Evolutionary conservation across 129 eudicot species (phyloP).

Genomic region (Chrysanthemum lavandulifolium): DNA sequence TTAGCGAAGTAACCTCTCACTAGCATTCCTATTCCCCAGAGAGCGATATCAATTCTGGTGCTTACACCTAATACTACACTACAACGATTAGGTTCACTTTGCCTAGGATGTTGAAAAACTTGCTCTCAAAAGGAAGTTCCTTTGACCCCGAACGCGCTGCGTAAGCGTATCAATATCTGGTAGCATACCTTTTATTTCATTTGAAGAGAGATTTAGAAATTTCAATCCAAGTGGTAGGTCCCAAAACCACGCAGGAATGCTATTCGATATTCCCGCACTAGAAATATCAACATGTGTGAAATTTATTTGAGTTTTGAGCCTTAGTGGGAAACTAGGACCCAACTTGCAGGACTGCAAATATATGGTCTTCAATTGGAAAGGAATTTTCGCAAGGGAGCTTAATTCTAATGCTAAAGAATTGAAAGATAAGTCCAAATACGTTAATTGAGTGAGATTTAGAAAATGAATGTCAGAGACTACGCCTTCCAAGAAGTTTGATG

Average conservation of each 20-base stretch:
- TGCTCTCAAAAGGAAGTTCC: too few relatives aligned
- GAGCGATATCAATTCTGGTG: too few relatives aligned
- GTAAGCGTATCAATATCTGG: too few relatives aligned
- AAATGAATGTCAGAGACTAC: conserved; percentile 24
- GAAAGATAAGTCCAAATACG: conserved; percentile 29
- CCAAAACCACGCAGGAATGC: conserved; percentile 41
- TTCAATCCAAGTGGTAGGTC: background rate
- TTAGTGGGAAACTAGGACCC: conserved; percentile 38
- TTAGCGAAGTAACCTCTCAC: too few relatives aligned
- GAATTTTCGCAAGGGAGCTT: conserved; percentile 19
- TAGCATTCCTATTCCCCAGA: too few relatives aligned
- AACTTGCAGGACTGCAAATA: conserved; percentile 24
- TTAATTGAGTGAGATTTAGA: conserved; percentile 16
- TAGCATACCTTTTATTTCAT: conserved; percentile 24
- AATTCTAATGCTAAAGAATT: conserved; percentile 28
- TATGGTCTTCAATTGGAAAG: conserved; percentile 24
- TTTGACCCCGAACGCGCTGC: too few relatives aligned
- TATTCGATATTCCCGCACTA: conserved; percentile 26
- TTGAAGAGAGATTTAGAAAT: conserved; percentile 26
- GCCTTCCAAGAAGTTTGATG: conserved; percentile 26
- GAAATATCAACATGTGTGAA: conserved; percentile 35
- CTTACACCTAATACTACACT: too few relatives aligned
- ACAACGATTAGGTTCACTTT: too few relatives aligned
- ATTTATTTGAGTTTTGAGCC: conserved; percentile 32
- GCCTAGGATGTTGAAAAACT: too few relatives aligned